phyloP scores from a whole-genome alignment of 139 green algal genomes.

The Raphidocelis subcapitata region DNA sequence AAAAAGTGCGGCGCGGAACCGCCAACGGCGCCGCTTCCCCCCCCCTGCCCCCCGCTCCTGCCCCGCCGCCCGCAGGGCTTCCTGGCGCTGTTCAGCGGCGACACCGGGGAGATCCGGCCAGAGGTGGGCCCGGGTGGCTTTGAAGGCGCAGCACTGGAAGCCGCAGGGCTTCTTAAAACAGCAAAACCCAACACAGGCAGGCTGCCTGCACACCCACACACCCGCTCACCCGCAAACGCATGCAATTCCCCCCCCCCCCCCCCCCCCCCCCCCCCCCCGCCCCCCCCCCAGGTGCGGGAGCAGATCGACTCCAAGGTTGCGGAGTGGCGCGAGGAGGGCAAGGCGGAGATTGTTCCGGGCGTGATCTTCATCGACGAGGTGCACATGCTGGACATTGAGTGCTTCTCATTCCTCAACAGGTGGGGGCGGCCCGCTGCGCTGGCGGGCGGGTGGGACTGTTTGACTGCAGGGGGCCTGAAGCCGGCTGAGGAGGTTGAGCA shows the following conservation, averaged over 20 bases:
- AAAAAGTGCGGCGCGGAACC: too few species aligned
- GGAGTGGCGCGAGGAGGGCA: constrained; percentile 99
- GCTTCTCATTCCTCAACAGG: constrained; percentile 98
- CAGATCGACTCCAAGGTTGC: constrained; percentile 89
- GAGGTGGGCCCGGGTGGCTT: constrained; percentile 59
- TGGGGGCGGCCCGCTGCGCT: background rate
- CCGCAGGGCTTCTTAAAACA: too few species aligned
- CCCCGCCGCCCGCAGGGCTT: constrained; percentile 80
- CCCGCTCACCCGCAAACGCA: too few species aligned
- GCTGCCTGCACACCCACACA: too few species aligned
- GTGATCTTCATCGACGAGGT: constrained; percentile 98
- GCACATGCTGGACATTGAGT: constrained; percentile 99
- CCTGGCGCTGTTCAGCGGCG: constrained; percentile 95
- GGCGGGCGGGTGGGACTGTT: too few species aligned
- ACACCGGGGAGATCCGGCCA: constrained; percentile 96
- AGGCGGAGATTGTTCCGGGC: constrained; percentile 97
- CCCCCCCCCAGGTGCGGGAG: constrained; percentile 64
- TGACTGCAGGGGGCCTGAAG: background rate
- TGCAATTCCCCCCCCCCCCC: too few species aligned
- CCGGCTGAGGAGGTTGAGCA: too few species aligned
- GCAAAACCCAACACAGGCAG: too few species aligned
- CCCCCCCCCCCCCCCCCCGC: too few species aligned
- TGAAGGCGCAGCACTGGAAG: too few species aligned
- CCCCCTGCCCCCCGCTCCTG: background rate
- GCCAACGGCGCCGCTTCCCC: too few species aligned